Evolutionary conservation across 176 grass and related monocot genomes (phyloP), one percentile per base, ranked within the genome.

Genomic region (Eragrostis curvula): DNA sequence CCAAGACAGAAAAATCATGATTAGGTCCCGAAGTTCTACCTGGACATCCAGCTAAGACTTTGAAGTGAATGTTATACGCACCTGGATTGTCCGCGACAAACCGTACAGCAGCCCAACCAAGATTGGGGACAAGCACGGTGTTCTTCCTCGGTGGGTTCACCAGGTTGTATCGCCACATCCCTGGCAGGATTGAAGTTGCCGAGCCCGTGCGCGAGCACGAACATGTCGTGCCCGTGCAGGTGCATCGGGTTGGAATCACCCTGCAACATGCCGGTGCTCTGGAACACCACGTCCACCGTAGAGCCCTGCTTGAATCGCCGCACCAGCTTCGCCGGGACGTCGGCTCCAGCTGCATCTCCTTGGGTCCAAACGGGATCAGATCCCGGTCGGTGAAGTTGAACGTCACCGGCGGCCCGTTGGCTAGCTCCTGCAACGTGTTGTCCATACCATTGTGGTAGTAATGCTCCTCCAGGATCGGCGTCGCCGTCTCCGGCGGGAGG

Each of bases 11-110:
- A 2, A 36, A 36, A 36, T 4, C 32, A 36, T 4, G 32, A 36
- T 36, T 36, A 36, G 32, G 4, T n/a, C 32, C 2, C 32, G 32
- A 4, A 36, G 32, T 36, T 36, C 32, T 36, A 36, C 32, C 4
- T 36, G 32, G 32, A 36, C 32, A 36, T 36, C 32, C 32, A 36
- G 32, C 32, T 36, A 36, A 36, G 32, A 36, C 32, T 36, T 36
- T 36, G 32, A 39, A 4, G 21, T 2, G 2, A n/a, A 58, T 8
- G 0, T 3, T 5, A 3, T 21, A 8, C 12, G 0, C 61, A 76
- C 89, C 89, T 68, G 91, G 91, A 59, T 93, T 93, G 29, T 24
- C 30, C 0, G 85, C 69, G 3, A 75, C 70, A 8, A 86, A 86
- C 1, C 70, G 45, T 10, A 87, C 43, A 18, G 53, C 78, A 0